Evolutionary conservation across 345 rosid species (phyloP).

Genomic region (Hypericum androsaemum): DNA sequence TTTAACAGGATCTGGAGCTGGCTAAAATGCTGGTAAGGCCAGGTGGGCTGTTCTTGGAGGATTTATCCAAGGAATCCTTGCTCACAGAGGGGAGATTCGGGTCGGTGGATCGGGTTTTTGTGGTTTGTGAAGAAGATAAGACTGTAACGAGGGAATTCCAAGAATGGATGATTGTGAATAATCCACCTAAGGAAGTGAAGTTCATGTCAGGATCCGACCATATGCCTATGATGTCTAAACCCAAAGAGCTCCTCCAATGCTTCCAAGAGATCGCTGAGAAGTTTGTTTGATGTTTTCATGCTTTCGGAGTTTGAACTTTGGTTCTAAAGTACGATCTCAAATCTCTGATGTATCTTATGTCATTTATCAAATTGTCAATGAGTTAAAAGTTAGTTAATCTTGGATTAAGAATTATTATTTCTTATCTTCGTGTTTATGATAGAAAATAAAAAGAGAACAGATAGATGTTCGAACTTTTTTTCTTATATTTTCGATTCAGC

Average conservation of each 20-base stretch:
- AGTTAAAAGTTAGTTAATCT: no score
- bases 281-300: background rate
- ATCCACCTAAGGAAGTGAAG: conserved; percentile 16
- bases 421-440: no score
- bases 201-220: conserved; percentile 18
- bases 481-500: no score
- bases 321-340: no score
- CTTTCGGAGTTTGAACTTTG: no score
- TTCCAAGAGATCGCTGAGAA: conserved; percentile 14
- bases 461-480: no score
- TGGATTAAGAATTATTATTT: no score
- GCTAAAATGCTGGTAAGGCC: conserved; percentile 25
- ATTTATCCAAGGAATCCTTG: conserved; percentile 11
- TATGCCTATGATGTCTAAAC: conserved; percentile 27
- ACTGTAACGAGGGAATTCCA: conserved; percentile 23
- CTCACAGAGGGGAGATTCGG: conserved; percentile 23
- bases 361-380: no score
- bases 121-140: conserved; percentile 23
- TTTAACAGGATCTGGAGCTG: conserved; percentile 26
- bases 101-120: conserved; percentile 19
- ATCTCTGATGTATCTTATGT: no score
- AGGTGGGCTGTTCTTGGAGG: conserved; percentile 18
- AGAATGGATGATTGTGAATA: conserved; percentile 13
- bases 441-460: no score
- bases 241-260: conserved; percentile 9